These are phyloP conservation scores for Botrytis tulipae DNA, from an alignment of 2,329 filamentous ascomycete species.

Conservation along the genomic window DNA sequence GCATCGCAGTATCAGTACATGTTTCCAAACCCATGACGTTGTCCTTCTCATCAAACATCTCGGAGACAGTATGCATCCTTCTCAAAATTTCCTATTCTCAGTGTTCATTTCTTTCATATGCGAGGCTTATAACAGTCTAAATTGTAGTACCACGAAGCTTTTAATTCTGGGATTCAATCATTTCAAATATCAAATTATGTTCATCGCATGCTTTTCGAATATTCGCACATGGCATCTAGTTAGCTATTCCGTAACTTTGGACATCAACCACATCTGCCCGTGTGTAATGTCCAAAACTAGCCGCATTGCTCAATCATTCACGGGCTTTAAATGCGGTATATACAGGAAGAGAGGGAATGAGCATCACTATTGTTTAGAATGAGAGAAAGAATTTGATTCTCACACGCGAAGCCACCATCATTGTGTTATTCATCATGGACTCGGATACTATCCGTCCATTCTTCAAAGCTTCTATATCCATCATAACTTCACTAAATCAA, in stretches of 20 bases:
- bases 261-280: not conserved
- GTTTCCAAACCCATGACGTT: not conserved
- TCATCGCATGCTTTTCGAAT: not conserved
- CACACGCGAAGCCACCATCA: not conserved
- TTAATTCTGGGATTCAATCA: not conserved
- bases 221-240: not conserved
- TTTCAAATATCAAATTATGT: not conserved
- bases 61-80: not conserved
- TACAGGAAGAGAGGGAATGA: not conserved
- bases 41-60: not conserved
- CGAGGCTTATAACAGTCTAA: not conserved
- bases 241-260: accelerated
- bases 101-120: not conserved
- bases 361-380: not conserved
- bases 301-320: not conserved
- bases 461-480: not conserved
- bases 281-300: not conserved
- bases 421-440: not conserved
- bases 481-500: not conserved
- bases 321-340: not conserved
- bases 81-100: not conserved
- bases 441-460: not conserved
- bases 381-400: not conserved
- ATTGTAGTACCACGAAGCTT: not conserved
- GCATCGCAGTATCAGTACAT: not conserved